These are phyloP conservation scores for Schwanniomyces sp. DNA, from an alignment of 805 yeast genomes.

Conservation along the genomic window DNA sequence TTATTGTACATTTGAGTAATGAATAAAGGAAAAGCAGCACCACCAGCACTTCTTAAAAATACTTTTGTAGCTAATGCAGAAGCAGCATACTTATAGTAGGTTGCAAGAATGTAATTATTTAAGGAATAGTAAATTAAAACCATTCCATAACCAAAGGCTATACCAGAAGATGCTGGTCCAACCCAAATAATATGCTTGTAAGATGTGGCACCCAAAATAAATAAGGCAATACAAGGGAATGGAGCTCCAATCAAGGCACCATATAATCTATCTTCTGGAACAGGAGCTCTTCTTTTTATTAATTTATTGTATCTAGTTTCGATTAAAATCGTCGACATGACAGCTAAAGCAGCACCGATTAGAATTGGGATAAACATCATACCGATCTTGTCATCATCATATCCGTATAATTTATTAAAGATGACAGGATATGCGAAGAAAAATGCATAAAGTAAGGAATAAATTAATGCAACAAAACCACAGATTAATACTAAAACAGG, in stretches of 20 bases:
- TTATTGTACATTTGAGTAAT: conserved; percentile 78
- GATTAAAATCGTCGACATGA: conserved; percentile 69
- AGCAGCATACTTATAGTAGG: conserved; percentile 80
- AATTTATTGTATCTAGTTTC: conserved; percentile 61
- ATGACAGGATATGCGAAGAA: conserved; percentile 95
- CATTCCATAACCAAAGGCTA: conserved; percentile 63
- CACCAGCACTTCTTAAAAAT: conserved; percentile 77
- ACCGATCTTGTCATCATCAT: conserved; percentile 75
- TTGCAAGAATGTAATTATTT: conserved; percentile 85
- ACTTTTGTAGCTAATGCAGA: conserved; percentile 81
- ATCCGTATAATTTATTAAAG: conserved; percentile 74
- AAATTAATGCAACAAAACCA: conserved; percentile 82
- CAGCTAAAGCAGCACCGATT: conserved; percentile 79
- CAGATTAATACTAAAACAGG: conserved; percentile 85
- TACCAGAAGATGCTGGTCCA: conserved; percentile 60
- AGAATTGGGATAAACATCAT: conserved; percentile 87
- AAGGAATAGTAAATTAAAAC: conserved; percentile 57
- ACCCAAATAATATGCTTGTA: conserved; percentile 66
- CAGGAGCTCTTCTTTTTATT: conserved; percentile 55
- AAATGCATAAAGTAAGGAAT: conserved; percentile 88
- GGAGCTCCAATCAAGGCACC: conserved; percentile 86
- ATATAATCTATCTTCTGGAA: conserved; percentile 76
- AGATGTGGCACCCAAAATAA: conserved; percentile 80
- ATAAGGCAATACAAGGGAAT: conserved; percentile 76
- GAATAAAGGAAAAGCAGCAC: conserved; percentile 83